phyloP scores from a whole-genome alignment of 352 stramenopile species.

The Phytophthora lateralis region DNA sequence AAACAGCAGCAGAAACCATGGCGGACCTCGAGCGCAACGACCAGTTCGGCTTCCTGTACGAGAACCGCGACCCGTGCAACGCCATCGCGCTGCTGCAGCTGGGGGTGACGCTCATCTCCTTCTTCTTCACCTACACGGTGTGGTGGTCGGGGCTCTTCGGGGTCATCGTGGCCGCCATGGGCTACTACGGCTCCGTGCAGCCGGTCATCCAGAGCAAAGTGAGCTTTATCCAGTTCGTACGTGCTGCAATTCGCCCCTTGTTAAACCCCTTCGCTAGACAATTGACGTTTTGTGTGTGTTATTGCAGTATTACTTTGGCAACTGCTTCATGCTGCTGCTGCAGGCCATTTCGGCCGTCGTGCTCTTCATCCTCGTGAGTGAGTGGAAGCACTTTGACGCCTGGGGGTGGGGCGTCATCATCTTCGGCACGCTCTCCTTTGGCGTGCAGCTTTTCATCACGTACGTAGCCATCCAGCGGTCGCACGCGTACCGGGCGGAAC shows the following conservation, averaged over 20 bases:
- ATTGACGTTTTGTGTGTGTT: background rate
- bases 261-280: background rate
- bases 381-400: slow-evolving; percentile 78
- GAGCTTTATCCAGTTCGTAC: slow-evolving; percentile 88
- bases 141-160: slow-evolving; percentile 84
- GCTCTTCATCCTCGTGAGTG: slow-evolving; percentile 74
- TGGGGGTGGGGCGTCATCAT: slow-evolving; percentile 79
- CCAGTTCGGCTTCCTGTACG: slow-evolving; percentile 83
- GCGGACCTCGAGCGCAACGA: slow-evolving; percentile 72
- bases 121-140: slow-evolving; percentile 84
- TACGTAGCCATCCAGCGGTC: slow-evolving; percentile 81
- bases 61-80: slow-evolving; percentile 85
- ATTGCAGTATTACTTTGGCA: slow-evolving; percentile 84
- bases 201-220: slow-evolving; percentile 89
- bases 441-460: slow-evolving; percentile 75
- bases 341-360: slow-evolving; percentile 75
- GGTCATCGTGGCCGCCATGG: slow-evolving; percentile 78
- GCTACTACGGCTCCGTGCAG: slow-evolving; percentile 84
- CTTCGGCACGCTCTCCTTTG: slow-evolving; percentile 71
- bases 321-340: slow-evolving; percentile 86
- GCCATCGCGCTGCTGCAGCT: slow-evolving; percentile 81
- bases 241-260: slow-evolving; percentile 17
- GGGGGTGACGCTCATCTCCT: slow-evolving; percentile 65
- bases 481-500: slow-evolving; percentile 77
- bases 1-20: slow-evolving; percentile 39